phyloP scores from a whole-genome alignment of 805 yeast species.

The Ogataea pilisensis region DNA sequence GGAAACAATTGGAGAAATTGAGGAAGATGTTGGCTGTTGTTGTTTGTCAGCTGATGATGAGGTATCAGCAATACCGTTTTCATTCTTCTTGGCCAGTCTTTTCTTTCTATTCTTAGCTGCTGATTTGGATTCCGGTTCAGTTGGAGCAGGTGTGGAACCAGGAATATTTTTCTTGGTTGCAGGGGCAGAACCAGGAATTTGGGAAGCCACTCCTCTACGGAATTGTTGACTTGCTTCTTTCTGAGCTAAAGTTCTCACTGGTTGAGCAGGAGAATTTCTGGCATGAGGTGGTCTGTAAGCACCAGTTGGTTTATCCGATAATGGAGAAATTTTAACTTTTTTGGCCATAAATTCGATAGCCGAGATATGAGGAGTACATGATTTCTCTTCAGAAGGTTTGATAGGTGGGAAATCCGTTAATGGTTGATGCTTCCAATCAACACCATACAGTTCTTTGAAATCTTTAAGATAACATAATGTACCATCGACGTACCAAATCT shows the following conservation, averaged over 20 bases:
- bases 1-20: constrained; percentile 3
- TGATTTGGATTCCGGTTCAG: constrained; percentile 49
- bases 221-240: constrained; percentile 39
- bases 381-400: constrained; percentile 43
- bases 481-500: constrained; percentile 91
- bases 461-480: constrained; percentile 73
- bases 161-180: constrained; percentile 43
- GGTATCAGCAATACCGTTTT: constrained; percentile 9
- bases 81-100: constrained; percentile 55
- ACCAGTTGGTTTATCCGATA: constrained; percentile 57
- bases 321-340: constrained; percentile 31
- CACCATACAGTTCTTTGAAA: constrained; percentile 73
- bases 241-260: constrained; percentile 53
- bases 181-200: constrained; percentile 27
- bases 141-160: constrained; percentile 44
- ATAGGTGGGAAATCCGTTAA: constrained; percentile 51
- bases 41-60: constrained; percentile 6
- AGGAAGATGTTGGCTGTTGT: not conserved
- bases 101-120: constrained; percentile 74
- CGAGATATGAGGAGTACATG: constrained; percentile 67
- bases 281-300: constrained; percentile 99
- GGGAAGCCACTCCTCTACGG: constrained; percentile 20
- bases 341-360: constrained; percentile 56
- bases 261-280: constrained; percentile 34
- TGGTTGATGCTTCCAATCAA: constrained; percentile 78